Conservation (phyloP, 2,329 filamentous ascomycete genomes). For the Colletotrichum camelliae region DNA sequence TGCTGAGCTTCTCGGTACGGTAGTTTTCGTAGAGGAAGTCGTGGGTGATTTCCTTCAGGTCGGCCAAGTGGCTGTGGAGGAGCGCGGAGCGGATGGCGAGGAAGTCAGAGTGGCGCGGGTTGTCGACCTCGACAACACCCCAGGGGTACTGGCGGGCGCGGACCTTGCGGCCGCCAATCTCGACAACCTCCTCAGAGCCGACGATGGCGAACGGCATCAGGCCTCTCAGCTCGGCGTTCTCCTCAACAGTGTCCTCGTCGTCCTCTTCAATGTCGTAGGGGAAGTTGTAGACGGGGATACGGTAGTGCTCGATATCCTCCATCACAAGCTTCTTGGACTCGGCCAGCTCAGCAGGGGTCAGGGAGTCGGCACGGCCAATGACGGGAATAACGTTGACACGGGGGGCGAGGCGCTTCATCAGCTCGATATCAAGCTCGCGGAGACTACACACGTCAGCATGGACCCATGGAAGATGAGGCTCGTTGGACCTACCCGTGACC, state of each 20-base stretch:
- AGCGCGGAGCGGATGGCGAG: slow-evolving; percentile 95
- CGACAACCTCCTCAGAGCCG: slow-evolving; percentile 92
- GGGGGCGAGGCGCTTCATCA: slow-evolving; percentile 98
- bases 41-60: slow-evolving; percentile 99
- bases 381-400: slow-evolving; percentile 99
- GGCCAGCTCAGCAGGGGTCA: slow-evolving; percentile 93
- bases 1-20: slow-evolving; percentile 99
- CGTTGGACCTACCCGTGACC: slow-evolving; percentile 76
- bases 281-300: slow-evolving; percentile 99
- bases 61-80: slow-evolving; percentile 95
- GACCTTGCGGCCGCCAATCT: slow-evolving; percentile 91
- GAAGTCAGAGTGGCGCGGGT: slow-evolving; percentile 98
- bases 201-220: slow-evolving; percentile 99
- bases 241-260: slow-evolving; percentile 98
- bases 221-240: slow-evolving; percentile 96
- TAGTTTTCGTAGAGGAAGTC: slow-evolving; percentile 99
- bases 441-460: slow-evolving; percentile 61
- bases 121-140: slow-evolving; percentile 99
- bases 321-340: slow-evolving; percentile 99
- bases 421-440: slow-evolving; percentile 97
- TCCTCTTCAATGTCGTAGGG: slow-evolving; percentile 99
- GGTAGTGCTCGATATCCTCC: slow-evolving; percentile 99
- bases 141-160: slow-evolving; percentile 97
- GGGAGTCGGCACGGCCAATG: slow-evolving; percentile 96
- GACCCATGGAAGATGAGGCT: background rate